These are phyloP conservation scores for Neurospora africana DNA, from an alignment of 495 filamentous ascomycete genomes.

Conservation along the genomic window DNA sequence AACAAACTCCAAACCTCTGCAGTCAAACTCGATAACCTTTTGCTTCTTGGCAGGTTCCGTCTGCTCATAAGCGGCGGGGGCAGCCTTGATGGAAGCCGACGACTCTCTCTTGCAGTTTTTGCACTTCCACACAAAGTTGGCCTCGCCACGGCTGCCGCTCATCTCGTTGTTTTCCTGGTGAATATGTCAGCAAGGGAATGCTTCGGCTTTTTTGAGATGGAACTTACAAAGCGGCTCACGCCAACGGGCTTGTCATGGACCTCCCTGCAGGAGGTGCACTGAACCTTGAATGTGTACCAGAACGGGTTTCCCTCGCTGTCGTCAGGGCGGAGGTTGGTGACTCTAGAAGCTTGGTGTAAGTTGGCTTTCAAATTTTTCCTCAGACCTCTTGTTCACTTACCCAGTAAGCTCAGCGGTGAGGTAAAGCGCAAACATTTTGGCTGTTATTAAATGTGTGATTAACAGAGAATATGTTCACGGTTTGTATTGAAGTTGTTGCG, in stretches of 20 bases:
- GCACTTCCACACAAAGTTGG: constrained; percentile 97
- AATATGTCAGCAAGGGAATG: not conserved
- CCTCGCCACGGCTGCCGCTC: constrained; percentile 84
- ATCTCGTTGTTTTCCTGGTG: constrained; percentile 72
- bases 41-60: constrained; percentile 57
- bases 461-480: not conserved
- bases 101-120: constrained; percentile 72
- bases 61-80: constrained; percentile 59
- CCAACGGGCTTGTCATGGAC: constrained; percentile 78
- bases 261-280: constrained; percentile 92
- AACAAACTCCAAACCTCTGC: constrained; percentile 83
- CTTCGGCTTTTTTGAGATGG: not conserved
- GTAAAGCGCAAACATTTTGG: constrained; percentile 62
- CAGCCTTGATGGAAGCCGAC: constrained; percentile 54
- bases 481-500: not conserved
- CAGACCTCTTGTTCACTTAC: constrained; percentile 14
- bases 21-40: constrained; percentile 83
- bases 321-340: constrained; percentile 76
- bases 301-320: constrained; percentile 75
- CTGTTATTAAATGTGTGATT: not conserved
- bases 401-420: constrained; percentile 73
- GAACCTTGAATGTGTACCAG: constrained; percentile 92
- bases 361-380: not conserved
- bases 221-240: constrained; percentile 77
- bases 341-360: constrained; percentile 40